These are phyloP conservation scores for Xylaria sp. DNA, from an alignment of 2,329 filamentous ascomycete species.

Conservation along the genomic window DNA sequence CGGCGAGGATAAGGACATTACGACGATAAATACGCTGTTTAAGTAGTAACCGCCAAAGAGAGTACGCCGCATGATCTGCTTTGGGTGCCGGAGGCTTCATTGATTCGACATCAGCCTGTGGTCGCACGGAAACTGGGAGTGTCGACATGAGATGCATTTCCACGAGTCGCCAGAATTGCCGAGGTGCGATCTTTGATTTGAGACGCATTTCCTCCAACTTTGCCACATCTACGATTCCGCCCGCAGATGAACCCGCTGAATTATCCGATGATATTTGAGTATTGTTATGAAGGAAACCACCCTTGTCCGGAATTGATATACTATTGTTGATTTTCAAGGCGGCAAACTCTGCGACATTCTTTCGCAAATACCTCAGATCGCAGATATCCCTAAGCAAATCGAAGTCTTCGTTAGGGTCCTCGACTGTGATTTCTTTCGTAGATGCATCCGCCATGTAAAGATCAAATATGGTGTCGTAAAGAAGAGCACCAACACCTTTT, in stretches of 20 bases:
- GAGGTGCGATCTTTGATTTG: constrained; percentile 75
- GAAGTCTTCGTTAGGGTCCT: constrained; percentile 91
- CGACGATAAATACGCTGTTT: constrained; percentile 82
- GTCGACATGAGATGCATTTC: constrained; percentile 79
- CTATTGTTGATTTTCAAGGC: constrained; percentile 65
- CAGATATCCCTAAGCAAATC: constrained; percentile 81
- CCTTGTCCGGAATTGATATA: constrained; percentile 61
- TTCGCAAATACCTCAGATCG: constrained; percentile 74
- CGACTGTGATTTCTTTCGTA: constrained; percentile 87
- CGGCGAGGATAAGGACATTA: constrained; percentile 76
- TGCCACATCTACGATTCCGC: constrained; percentile 67
- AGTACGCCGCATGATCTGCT: constrained; percentile 71
- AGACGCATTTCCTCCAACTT: constrained; percentile 67
- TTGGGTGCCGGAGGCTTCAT: constrained; percentile 55
- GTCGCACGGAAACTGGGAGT: constrained; percentile 67
- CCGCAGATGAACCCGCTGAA: constrained; percentile 45
- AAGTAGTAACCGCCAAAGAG: constrained; percentile 78
- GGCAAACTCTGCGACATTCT: constrained; percentile 66
- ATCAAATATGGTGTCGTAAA: constrained; percentile 84
- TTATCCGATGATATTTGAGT: constrained; percentile 46
- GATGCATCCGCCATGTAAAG: constrained; percentile 74
- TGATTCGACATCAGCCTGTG: constrained; percentile 53
- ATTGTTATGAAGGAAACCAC: constrained; percentile 49
- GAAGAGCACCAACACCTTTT: constrained; percentile 78
- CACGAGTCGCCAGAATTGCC: constrained; percentile 80